Evolutionary conservation across 768 basidiomycete genomes (phyloP), one percentile per base, ranked within the genome.

Genomic region (Leucosporidium yakuticum): DNA sequence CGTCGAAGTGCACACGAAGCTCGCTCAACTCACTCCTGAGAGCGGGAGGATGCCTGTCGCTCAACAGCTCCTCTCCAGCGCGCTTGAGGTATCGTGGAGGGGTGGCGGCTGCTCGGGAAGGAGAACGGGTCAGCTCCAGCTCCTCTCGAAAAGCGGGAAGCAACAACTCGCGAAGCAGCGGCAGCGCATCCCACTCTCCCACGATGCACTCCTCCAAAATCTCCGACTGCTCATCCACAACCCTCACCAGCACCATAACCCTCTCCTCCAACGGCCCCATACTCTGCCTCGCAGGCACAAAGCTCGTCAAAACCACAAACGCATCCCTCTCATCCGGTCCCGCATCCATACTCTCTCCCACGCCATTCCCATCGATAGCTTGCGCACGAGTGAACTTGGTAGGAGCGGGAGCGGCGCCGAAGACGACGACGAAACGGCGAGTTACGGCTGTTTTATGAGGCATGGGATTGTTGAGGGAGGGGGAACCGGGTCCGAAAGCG

Each of bases 241-340:
- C 49, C 34, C 39, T 23, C 2, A 71, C 67, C 14, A 50, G 17
- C 19, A 71, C 66, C 60, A 62, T 54, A 8, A 68, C 53, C 20
- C 64, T 47, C 50, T 71, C 70, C 9, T 58, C 64, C 5, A 27
- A 17, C 25, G 51, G 21, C 2, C 64, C 65, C 71, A 73, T 73
- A 12, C 14, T 7, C 1, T 29, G 11, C 34, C 71, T 47, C 25
- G 54, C 21, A 1, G 71, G 71, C 19, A 64, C 63, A 31, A 69
- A 69, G n/a, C 68, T 64, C 50, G 71, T 67, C 59, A 73, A 27
- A 3, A 73, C 65, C 19, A 73, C 71, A 20, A 73, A 73, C 29
- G 71, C 68, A 17, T 73, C 71, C 15, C 59, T 60, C 56, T 64
- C 65, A 34, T 63, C 53, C 49, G 50, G 57, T 12, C 70, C 70